Percentiles rank a stretch among this genome's conserved stretches.
Evolutionary conservation across 805 yeast genomes (phyloP).

Genomic region (Metschnikowia reukaufii): DNA sequence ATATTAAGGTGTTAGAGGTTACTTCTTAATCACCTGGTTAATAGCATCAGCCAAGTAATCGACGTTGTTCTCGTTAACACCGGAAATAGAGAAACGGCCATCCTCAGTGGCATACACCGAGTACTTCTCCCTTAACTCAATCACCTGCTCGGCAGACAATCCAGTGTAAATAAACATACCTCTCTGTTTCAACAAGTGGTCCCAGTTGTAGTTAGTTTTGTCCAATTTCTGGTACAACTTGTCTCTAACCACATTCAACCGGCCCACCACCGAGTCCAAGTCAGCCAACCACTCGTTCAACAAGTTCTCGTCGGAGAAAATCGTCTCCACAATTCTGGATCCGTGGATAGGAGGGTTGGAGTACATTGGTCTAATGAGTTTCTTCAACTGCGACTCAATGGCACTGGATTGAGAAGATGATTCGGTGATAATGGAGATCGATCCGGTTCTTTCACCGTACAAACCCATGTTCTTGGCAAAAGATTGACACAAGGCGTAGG

Average conservation of each 20-base stretch:
- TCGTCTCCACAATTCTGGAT: conserved; percentile 79
- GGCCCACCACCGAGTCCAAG: conserved; percentile 72
- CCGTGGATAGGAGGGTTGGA: conserved; percentile 97
- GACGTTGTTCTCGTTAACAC: conserved; percentile 78
- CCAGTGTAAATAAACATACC: conserved; percentile 98
- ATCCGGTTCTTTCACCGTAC: conserved; percentile 67
- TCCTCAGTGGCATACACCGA: conserved; percentile 84
- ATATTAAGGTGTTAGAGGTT: too few species aligned
- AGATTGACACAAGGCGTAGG: conserved; percentile 53
- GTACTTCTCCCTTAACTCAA: conserved; percentile 64
- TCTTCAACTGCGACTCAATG: conserved; percentile 79
- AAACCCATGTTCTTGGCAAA: conserved; percentile 51
- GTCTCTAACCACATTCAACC: conserved; percentile 72
- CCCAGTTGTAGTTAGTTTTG: conserved; percentile 73
- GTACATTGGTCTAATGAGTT: conserved; percentile 79
- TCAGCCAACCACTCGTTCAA: conserved; percentile 77
- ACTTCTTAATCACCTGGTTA: conserved; percentile 46
- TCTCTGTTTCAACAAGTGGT: conserved; percentile 80
- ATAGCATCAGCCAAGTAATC: conserved; percentile 67
- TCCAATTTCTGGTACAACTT: conserved; percentile 62
- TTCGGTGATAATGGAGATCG: conserved; percentile 64
- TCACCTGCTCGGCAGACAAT: conserved; percentile 66
- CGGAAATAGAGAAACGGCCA: conserved; percentile 91
- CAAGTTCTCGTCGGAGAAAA: conserved; percentile 60
- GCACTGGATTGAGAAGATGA: conserved; percentile 49